Percentiles rank a stretch among this genome's conserved stretches.
These are phyloP conservation scores for Linnemannia schmuckeri DNA, from an alignment of 192 early-diverging fungal genomes.

Conservation along the genomic window DNA sequence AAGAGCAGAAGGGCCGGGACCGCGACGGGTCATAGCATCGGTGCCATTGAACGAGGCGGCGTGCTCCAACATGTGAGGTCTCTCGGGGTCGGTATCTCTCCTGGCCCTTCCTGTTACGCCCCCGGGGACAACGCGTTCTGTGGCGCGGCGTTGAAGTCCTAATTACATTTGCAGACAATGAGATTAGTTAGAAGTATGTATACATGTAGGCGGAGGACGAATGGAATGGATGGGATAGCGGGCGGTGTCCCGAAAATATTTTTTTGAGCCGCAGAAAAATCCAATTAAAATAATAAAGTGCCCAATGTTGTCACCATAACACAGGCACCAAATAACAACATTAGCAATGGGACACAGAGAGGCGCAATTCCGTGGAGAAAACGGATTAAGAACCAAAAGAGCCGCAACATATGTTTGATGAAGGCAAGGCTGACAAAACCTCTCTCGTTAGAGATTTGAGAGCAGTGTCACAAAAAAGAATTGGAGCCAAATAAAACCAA, in stretches of 20 bases:
- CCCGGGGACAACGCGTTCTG: conserved; percentile 19
- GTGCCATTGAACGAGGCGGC: conserved; percentile 36
- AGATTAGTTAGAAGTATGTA: neutral
- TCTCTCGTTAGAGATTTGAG: neutral
- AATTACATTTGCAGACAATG: neutral
- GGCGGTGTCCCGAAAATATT: conserved; percentile 7
- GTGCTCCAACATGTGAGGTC: conserved; percentile 42
- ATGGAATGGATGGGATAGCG: neutral
- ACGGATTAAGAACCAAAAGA: neutral
- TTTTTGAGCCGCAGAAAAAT: neutral
- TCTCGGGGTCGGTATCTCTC: conserved; percentile 18
- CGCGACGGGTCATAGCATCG: conserved; percentile 10
- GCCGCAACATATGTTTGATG: conserved; percentile 3
- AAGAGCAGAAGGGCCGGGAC: conserved; percentile 29
- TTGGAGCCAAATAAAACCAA: neutral
- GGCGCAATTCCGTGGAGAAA: neutral
- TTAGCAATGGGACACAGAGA: neutral
- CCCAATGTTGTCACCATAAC: neutral
- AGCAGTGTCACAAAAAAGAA: neutral
- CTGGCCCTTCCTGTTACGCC: conserved; percentile 12
- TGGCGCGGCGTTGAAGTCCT: conserved; percentile 53
- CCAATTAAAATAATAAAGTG: neutral
- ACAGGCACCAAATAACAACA: neutral
- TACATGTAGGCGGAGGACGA: neutral
- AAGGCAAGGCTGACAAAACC: conserved; percentile 2